phyloP scores from a whole-genome alignment of 192 early-diverging fungal genomes.

The Radiomyces spectabilis region DNA sequence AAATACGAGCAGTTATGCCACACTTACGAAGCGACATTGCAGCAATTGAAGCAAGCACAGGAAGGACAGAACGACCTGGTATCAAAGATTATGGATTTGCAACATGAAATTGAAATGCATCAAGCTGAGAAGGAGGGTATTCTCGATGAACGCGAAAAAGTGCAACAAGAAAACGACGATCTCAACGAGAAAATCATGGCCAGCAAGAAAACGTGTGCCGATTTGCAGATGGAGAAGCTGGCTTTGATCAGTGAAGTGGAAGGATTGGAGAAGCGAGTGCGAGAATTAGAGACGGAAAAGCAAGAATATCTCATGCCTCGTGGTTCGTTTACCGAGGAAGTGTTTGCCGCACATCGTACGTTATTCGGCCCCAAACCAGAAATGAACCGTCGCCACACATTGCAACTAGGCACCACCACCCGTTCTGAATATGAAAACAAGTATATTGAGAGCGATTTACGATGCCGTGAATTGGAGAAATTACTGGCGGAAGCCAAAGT shows the following conservation, averaged over 20 bases:
- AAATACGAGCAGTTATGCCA: slow-evolving; percentile 19
- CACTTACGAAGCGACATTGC: slow-evolving; percentile 14
- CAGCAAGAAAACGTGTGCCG: slow-evolving; percentile 16
- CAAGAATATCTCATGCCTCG: slow-evolving; percentile 13
- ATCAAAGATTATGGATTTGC: slow-evolving; percentile 17
- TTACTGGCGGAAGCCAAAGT: slow-evolving; percentile 29
- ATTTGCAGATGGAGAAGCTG: slow-evolving; percentile 25
- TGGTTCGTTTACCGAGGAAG: slow-evolving; percentile 16
- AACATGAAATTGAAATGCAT: slow-evolving; percentile 10
- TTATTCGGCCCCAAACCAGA: background rate
- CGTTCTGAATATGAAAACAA: slow-evolving; percentile 11
- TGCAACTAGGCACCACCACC: background rate
- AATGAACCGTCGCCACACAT: slow-evolving; percentile 4
- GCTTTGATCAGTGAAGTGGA: slow-evolving; percentile 15
- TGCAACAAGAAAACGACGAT: slow-evolving; percentile 21
- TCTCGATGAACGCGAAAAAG: slow-evolving; percentile 8
- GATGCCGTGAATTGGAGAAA: slow-evolving; percentile 29
- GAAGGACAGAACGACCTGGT: slow-evolving; percentile 4
- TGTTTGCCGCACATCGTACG: slow-evolving; percentile 15
- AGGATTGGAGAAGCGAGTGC: slow-evolving; percentile 1
- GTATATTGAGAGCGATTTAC: slow-evolving; percentile 20
- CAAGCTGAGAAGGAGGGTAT: too few relatives aligned
- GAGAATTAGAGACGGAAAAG: slow-evolving; percentile 21
- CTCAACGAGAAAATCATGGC: slow-evolving; percentile 18
- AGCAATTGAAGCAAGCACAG: slow-evolving; percentile 5